phyloP scores from a whole-genome alignment of 805 yeast species.

The Candida quercuum region DNA sequence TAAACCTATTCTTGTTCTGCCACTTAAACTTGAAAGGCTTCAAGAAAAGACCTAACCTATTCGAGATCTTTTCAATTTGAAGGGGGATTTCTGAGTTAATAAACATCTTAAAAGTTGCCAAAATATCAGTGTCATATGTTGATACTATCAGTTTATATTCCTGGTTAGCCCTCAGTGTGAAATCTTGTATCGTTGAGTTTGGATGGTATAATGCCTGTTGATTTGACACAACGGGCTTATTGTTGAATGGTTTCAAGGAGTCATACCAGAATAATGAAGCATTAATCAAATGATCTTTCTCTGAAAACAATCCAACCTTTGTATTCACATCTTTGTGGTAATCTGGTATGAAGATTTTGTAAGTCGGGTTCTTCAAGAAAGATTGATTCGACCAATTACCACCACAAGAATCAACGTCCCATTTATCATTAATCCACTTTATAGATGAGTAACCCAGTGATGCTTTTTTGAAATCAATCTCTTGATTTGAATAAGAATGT shows the following conservation, averaged over 20 bases:
- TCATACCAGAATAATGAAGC: conserved; percentile 39
- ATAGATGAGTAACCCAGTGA: conserved; percentile 17
- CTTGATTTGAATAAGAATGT: conserved; percentile 11
- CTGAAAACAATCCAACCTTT: conserved; percentile 19
- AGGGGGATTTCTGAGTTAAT: conserved; percentile 22
- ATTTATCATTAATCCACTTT: conserved; percentile 30
- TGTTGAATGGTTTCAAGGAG: conserved; percentile 24
- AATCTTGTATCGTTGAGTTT: conserved; percentile 15
- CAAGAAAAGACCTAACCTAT: conserved; percentile 32
- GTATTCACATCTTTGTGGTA: conserved; percentile 14
- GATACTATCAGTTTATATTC: conserved; percentile 43
- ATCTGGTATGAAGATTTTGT: conserved; percentile 27
- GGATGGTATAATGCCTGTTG: conserved; percentile 28
- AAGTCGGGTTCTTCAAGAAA: conserved; percentile 54
- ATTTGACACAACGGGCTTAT: conserved; percentile 29
- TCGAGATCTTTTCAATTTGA: conserved; percentile 16
- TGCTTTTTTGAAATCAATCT: conserved; percentile 28
- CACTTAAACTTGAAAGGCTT: conserved; percentile 28
- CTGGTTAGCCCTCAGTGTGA: conserved; percentile 28
- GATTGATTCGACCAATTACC: conserved; percentile 48
- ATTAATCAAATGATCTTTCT: conserved; percentile 29
- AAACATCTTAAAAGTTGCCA: conserved; percentile 28
- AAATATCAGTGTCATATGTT: conserved; percentile 31
- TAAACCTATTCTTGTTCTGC: conserved; percentile 35
- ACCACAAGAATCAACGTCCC: conserved; percentile 43